These are phyloP conservation scores for Penicillium steckii DNA, from an alignment of 495 filamentous ascomycete genomes.

Conservation along the genomic window DNA sequence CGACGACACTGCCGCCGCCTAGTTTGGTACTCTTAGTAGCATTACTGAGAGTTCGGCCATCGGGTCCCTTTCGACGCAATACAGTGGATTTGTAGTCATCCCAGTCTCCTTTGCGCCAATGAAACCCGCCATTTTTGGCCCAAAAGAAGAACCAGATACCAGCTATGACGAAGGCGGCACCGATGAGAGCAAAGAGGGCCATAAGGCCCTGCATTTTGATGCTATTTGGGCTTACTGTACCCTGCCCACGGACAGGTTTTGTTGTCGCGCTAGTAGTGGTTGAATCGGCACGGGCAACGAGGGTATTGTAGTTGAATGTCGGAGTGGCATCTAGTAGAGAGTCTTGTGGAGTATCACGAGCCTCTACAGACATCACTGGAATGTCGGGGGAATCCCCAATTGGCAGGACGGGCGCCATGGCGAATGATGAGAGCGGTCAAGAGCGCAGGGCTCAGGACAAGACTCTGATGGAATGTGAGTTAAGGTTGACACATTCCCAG, in stretches of 20 bases:
- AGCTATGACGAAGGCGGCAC: slow-evolving; percentile 70
- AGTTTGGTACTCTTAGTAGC: slow-evolving; percentile 79
- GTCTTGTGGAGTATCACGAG: slow-evolving; percentile 8
- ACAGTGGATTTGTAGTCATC: slow-evolving; percentile 98
- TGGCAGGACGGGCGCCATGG: slow-evolving; percentile 34
- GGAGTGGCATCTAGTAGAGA: not conserved
- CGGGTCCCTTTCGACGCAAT: slow-evolving; percentile 84
- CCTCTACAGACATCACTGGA: slow-evolving; percentile 14
- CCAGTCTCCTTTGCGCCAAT: slow-evolving; percentile 84
- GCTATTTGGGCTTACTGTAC: slow-evolving; percentile 58
- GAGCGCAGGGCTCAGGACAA: slow-evolving; percentile 42
- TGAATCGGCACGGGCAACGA: slow-evolving; percentile 25
- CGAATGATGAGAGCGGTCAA: slow-evolving; percentile 28
- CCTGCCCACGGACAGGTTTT: slow-evolving; percentile 40
- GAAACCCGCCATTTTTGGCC: slow-evolving; percentile 93
- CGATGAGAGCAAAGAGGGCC: slow-evolving; percentile 81
- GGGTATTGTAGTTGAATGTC: slow-evolving; percentile 10
- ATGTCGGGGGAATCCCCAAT: slow-evolving; percentile 29
- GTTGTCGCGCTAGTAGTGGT: slow-evolving; percentile 16
- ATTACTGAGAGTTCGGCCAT: slow-evolving; percentile 76
- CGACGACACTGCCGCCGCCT: slow-evolving; percentile 74
- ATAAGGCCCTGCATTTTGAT: slow-evolving; percentile 86
- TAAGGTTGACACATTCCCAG: slow-evolving; percentile 4
- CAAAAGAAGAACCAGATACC: slow-evolving; percentile 98
- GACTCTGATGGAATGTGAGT: slow-evolving; percentile 20